Evolutionary conservation across 192 early-diverging fungal species (phyloP), one percentile per base, ranked within the genome.

Genomic region (Gonapodya sp.): DNA sequence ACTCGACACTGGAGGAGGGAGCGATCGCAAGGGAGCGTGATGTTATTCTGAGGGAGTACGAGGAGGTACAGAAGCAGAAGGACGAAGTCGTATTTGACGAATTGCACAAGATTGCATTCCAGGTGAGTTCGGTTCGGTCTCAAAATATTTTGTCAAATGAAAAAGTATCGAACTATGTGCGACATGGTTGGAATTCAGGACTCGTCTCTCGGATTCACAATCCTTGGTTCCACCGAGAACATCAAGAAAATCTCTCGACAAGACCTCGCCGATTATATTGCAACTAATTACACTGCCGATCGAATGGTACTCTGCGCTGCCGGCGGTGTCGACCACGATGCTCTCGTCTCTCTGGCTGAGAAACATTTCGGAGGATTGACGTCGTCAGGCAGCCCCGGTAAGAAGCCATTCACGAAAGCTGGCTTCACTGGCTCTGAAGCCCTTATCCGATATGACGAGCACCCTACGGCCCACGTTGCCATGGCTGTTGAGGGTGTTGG

Each of bases 51-150:
- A 90, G 96, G 82, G 97, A 99, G 88, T 92, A 96, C 82, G 94
- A 98, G 82, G 89, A 90, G 82, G 87, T 81, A 34, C 72, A 81
- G 18, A 99, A 99, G 88, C 89, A 95, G 73, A 94, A 95, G 89
- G 96, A 99, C 84, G 96, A 99, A 86, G 96, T 99, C 64, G 97
- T 99, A 36, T 99, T 99, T 88, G 97, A 99, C 84, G 96, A 99
- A 81, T 87, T 99, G 87, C 97, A 99, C 85, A 95, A 94, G 35
- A 93, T 93, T 77, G 96, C 97, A 30, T 99, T 95, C 91, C 95
- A 95, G 89, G 79, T 80, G 14, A 18, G 75, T 16, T 31, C 24
- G 46, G 8, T 64, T 16, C 24, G 8, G 46, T 64, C 46, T 8
- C 46, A 64, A 8, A 64, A 64, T 64, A 64, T 64, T 18, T 33